These are phyloP conservation scores for Fusarium abutilonis DNA, from an alignment of 2,329 filamentous ascomycete genomes.

Conservation along the genomic window DNA sequence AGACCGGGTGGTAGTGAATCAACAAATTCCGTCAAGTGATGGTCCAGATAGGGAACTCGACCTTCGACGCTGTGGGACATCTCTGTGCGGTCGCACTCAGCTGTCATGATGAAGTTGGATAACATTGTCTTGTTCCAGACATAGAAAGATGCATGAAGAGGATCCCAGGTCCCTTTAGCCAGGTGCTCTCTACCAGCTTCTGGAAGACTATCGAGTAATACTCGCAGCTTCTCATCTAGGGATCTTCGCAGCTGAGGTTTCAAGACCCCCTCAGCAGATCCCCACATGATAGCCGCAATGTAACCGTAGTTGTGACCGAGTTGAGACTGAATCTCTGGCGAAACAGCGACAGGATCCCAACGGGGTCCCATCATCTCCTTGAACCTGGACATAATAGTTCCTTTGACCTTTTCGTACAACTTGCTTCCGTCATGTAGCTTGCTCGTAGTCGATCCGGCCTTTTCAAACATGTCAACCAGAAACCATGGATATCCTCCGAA, in stretches of 20 bases:
- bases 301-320: not conserved
- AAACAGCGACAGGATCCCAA: not conserved
- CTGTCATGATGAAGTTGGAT: not conserved
- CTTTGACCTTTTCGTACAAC: not conserved
- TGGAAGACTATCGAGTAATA: not conserved
- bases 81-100: not conserved
- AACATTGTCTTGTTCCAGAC: not conserved
- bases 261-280: not conserved
- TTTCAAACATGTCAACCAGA: no score
- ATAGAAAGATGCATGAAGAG: not conserved
- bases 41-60: not conserved
- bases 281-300: not conserved
- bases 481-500: no score
- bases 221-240: not conserved
- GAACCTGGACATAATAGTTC: not conserved
- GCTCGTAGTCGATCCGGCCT: no score
- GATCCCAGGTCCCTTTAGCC: not conserved
- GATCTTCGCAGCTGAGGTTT: not conserved
- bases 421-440: no score
- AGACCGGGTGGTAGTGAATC: not conserved
- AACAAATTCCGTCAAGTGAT: not conserved
- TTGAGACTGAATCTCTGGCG: not conserved
- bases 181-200: not conserved
- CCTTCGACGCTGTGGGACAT: conserved; percentile 1
- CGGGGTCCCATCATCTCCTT: not conserved